A percentile compares a stretch with the other conserved stretches of the same genome.
phyloP scores from a whole-genome alignment of 2,329 filamentous ascomycete genomes.

The Cordyceps pruinosa region DNA sequence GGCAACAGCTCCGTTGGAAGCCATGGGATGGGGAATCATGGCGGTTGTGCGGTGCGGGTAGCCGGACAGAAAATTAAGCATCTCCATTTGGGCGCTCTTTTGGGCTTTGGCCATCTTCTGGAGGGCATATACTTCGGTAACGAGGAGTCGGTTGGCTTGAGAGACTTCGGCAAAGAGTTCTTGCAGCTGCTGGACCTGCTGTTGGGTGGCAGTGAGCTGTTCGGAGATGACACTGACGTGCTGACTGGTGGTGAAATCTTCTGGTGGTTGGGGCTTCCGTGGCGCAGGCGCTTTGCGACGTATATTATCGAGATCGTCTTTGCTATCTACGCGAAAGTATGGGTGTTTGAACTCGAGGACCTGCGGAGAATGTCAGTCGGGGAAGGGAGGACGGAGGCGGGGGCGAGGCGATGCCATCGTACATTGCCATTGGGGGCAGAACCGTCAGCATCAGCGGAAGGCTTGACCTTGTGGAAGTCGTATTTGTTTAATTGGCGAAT shows the following conservation, averaged over 20 bases:
- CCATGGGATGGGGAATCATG: constrained; percentile 27
- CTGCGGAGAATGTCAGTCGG: constrained; percentile 15
- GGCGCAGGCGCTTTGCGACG: constrained; percentile 89
- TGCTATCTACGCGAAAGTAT: constrained; percentile 91
- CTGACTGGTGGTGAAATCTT: constrained; percentile 74
- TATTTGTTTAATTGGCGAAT: constrained; percentile 95
- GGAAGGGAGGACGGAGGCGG: constrained; percentile 40
- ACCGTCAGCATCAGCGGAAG: constrained; percentile 30
- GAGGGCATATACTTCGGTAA: constrained; percentile 54
- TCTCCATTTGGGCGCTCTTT: constrained; percentile 50
- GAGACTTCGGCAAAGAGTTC: constrained; percentile 75
- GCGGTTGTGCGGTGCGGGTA: constrained; percentile 34
- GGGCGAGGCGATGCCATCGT: constrained; percentile 13
- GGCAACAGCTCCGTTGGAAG: constrained; percentile 30
- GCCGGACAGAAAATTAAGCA: constrained; percentile 49
- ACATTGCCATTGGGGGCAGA: constrained; percentile 32
- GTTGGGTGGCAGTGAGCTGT: constrained; percentile 81
- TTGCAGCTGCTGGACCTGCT: constrained; percentile 82
- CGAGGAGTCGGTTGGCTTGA: constrained; percentile 54
- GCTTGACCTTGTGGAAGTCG: constrained; percentile 94
- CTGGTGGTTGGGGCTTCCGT: constrained; percentile 60
- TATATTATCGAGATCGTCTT: constrained; percentile 94
- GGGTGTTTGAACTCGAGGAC: constrained; percentile 84
- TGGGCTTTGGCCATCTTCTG: constrained; percentile 55
- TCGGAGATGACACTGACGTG: constrained; percentile 86